phyloP scores from a whole-genome alignment of 75 land plant genomes.

The Selaginella moellendorffii region DNA sequence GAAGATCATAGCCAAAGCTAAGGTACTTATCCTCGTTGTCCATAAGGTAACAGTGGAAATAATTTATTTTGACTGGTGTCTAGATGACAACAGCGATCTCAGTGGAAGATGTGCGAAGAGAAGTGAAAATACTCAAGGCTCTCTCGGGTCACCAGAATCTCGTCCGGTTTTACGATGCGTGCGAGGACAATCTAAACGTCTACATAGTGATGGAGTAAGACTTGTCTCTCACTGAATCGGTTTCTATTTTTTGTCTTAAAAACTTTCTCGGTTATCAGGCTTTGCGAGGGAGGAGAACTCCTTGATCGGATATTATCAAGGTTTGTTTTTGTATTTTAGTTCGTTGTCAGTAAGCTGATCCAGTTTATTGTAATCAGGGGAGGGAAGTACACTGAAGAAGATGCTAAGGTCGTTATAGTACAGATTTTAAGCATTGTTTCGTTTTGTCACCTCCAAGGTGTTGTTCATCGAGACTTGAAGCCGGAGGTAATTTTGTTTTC shows the following conservation, averaged over 20 bases:
- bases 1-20: slow-evolving; percentile 70
- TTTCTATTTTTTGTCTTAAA: background rate
- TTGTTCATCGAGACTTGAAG: slow-evolving; percentile 90
- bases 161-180: slow-evolving; percentile 8
- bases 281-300: slow-evolving; percentile 83
- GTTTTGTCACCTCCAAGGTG: slow-evolving; percentile 93
- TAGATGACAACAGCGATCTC: slow-evolving; percentile 90
- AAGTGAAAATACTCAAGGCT: slow-evolving; percentile 75
- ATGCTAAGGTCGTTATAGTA: slow-evolving; percentile 66
- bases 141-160: slow-evolving; percentile 46
- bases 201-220: slow-evolving; percentile 8
- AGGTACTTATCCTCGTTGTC: too few relatives aligned
- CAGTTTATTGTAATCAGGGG: slow-evolving; percentile 63
- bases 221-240: background rate
- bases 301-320: slow-evolving; percentile 70
- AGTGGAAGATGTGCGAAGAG: slow-evolving; percentile 18
- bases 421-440: slow-evolving; percentile 78
- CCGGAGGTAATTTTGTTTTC: slow-evolving; percentile 25
- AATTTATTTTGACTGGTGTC: background rate
- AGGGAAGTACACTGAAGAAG: slow-evolving; percentile 85
- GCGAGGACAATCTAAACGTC: slow-evolving; percentile 8
- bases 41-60: too few relatives aligned
- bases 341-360: too few relatives aligned
- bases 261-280: too few relatives aligned
- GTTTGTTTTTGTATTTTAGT: slow-evolving; percentile 19